These are phyloP conservation scores for Morella rubra DNA, from an alignment of 306 rosid species.

Conservation along the genomic window DNA sequence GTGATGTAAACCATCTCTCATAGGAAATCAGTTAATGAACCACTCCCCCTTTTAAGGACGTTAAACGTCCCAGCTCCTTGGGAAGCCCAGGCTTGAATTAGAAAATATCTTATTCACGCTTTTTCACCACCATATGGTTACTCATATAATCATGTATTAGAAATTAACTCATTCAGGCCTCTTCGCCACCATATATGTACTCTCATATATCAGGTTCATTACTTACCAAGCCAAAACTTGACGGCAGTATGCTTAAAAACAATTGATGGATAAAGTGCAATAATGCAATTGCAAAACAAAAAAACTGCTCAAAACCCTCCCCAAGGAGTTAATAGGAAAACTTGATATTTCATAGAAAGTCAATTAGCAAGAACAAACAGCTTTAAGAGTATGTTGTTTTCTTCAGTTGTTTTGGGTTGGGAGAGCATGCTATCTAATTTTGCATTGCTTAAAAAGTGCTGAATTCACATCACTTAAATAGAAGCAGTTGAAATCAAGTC, in stretches of 20 bases:
- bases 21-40: background rate
- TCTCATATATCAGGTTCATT: background rate
- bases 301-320: background rate
- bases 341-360: background rate
- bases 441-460: background rate
- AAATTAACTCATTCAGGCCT: slow-evolving; percentile 11
- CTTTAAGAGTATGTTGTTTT: background rate
- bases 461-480: background rate
- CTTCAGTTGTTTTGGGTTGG: too few relatives aligned
- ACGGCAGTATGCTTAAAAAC: background rate
- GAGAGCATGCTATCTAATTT: background rate
- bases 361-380: background rate
- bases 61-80: background rate
- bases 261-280: background rate
- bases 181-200: slow-evolving; percentile 9
- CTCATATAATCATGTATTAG: background rate
- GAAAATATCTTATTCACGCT: slow-evolving; percentile 10
- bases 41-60: background rate
- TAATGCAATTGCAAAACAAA: background rate
- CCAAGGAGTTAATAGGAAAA: background rate
- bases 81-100: slow-evolving; percentile 3
- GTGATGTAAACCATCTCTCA: background rate
- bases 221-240: background rate
- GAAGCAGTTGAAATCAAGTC: background rate
- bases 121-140: slow-evolving; percentile 4